Evolutionary conservation across 345 rosid genomes (phyloP), one percentile per base, ranked within the genome.

Genomic region (Punica granatum): DNA sequence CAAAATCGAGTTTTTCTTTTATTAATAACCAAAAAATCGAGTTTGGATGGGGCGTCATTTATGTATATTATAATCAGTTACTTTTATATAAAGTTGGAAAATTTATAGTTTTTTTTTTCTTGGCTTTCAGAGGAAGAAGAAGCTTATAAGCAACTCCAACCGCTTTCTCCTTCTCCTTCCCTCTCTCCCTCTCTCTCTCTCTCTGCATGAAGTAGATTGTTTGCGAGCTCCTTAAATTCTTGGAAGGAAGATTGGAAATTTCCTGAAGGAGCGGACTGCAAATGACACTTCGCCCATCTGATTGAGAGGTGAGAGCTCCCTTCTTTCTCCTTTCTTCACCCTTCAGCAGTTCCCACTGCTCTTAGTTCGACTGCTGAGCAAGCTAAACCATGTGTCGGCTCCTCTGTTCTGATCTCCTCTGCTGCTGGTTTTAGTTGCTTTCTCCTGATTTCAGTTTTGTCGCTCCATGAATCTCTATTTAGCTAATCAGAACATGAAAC

Each of bases 91-190:
- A n/a, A n/a, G n/a, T n/a, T n/a, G n/a, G n/a, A n/a, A n/a, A n/a
- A n/a, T n/a, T n/a, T n/a, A n/a, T n/a, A n/a, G 15, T 14, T 32
- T 28, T 28, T 1, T 33, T 59, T 73, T 64, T 33, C 60, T 46
- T 81, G 81, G 77, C 61, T 30, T 69, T 9, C 60, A 31, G 31
- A 63, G 60, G 77, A 71, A 70, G 79, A 34, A 72, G 73, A 78
- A 56, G 23, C 83, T 63, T 78, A 36, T 58, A 80, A 83, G 85
- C 82, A 69, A 77, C 70, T 33, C 48, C 37, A 37, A 41, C 39
- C 46, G 53, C n/a, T n/a, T n/a, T n/a, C n/a, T n/a, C n/a, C n/a
- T n/a, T n/a, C n/a, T n/a, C n/a, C n/a, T n/a, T n/a, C n/a, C n/a
- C n/a, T n/a, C n/a, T n/a, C n/a, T n/a, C n/a, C 51, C 7, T 67